These are phyloP conservation scores for Ophiostoma tasmaniense DNA, from an alignment of 2,329 filamentous ascomycete species.

Conservation along the genomic window DNA sequence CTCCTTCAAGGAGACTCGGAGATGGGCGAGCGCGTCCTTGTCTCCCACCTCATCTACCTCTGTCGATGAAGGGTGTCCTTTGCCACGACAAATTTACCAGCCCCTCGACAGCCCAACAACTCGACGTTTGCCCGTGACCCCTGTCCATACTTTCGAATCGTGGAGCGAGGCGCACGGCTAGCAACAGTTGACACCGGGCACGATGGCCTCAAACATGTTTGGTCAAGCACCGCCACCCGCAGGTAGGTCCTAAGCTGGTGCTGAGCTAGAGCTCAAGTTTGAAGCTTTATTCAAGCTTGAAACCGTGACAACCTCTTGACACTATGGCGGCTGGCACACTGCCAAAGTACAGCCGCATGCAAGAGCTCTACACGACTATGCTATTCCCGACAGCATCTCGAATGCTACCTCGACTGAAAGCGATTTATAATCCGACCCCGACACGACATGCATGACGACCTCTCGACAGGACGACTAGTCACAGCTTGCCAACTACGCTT, in stretches of 20 bases:
- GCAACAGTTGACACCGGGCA: neutral
- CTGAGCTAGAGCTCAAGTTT: neutral
- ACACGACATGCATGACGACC: neutral
- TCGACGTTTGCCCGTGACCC: neutral
- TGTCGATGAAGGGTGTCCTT: constrained; percentile 1
- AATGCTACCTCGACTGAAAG: neutral
- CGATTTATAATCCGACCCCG: neutral
- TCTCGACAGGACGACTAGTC: neutral
- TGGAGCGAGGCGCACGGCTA: neutral
- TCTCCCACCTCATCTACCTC: neutral
- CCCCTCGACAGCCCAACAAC: neutral
- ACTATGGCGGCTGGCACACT: neutral
- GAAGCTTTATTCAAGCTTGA: neutral
- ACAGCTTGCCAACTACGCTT: neutral
- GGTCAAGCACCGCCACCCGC: neutral
- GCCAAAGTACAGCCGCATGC: neutral
- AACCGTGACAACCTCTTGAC: neutral
- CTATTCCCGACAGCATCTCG: neutral
- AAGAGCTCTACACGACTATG: neutral
- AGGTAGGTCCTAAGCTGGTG: neutral
- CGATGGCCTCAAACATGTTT: constrained; percentile 8
- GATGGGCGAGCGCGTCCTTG: constrained; percentile 3
- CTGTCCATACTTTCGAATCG: neutral
- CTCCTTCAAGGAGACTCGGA: neutral
- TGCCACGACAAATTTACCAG: neutral